Percentiles rank a stretch among this genome's conserved stretches.
Evolutionary conservation across 148 eudicot species (phyloP).

Genomic region (Spergularia marina): DNA sequence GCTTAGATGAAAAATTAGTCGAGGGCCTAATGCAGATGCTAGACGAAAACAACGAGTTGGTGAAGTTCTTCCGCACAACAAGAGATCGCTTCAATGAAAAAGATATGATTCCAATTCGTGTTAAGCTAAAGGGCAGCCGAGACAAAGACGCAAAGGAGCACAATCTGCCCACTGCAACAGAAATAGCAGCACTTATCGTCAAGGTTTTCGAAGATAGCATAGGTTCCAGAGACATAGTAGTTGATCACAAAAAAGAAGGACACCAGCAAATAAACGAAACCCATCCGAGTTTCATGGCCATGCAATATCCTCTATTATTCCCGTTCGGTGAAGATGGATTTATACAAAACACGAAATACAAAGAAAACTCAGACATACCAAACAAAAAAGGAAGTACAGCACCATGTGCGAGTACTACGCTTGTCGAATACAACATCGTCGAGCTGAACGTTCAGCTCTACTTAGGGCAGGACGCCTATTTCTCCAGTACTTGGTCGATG

Average conservation of each 20-base stretch:
- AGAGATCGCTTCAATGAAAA: too few relatives aligned
- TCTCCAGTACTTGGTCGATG: conserved; percentile 18
- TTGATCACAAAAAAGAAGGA: background rate
- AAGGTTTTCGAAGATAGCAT: background rate
- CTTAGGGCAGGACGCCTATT: background rate
- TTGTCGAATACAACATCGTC: too few relatives aligned
- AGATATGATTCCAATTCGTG: too few relatives aligned
- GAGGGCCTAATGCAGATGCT: too few relatives aligned
- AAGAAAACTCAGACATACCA: background rate
- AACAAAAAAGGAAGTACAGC: background rate
- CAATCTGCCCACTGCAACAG: background rate
- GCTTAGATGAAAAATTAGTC: too few relatives aligned
- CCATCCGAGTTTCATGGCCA: background rate
- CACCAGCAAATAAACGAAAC: background rate
- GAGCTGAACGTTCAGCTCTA: background rate
- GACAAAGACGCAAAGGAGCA: background rate
- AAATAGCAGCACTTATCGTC: background rate
- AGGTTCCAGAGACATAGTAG: too few relatives aligned
- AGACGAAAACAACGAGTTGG: too few relatives aligned
- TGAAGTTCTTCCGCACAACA: too few relatives aligned
- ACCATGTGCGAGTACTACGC: background rate
- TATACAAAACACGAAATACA: background rate
- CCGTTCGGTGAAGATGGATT: background rate
- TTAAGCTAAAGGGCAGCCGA: background rate
- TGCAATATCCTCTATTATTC: background rate